phyloP scores from a whole-genome alignment of 768 basidiomycete species.

The Rhodocollybia butyracea region DNA sequence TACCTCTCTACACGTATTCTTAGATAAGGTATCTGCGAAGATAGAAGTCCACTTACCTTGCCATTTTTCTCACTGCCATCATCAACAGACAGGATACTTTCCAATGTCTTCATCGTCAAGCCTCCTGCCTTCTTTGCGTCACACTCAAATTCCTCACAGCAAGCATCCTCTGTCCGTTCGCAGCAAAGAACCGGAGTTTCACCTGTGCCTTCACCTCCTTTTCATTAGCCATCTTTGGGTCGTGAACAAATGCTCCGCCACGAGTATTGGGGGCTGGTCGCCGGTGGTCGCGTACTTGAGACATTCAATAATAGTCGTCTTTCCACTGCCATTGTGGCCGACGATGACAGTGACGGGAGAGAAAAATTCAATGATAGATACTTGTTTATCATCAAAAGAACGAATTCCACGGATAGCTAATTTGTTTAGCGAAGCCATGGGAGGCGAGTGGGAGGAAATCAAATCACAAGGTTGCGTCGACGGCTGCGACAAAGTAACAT shows the following conservation, averaged over 20 bases:
- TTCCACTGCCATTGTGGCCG: slow-evolving; percentile 97
- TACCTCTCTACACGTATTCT: slow-evolving; percentile 55
- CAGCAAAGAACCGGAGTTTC: slow-evolving; percentile 87
- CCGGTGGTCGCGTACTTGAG: slow-evolving; percentile 99
- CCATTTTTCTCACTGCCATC: slow-evolving; percentile 68
- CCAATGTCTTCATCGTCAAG: slow-evolving; percentile 96
- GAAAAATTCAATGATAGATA: slow-evolving; percentile 95
- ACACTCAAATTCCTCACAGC: slow-evolving; percentile 90
- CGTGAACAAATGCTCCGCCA: slow-evolving; percentile 98
- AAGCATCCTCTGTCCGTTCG: slow-evolving; percentile 87
- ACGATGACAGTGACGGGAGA: slow-evolving; percentile 97
- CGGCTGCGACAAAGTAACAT: neutral
- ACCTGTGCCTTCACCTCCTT: slow-evolving; percentile 99
- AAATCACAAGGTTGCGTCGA: neutral
- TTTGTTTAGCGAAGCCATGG: slow-evolving; percentile 87
- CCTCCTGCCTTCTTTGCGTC: slow-evolving; percentile 84
- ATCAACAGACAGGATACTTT: slow-evolving; percentile 79
- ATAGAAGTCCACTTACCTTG: slow-evolving; percentile 53
- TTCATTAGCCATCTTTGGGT: slow-evolving; percentile 99
- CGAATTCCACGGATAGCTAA: slow-evolving; percentile 93
- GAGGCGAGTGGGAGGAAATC: too few relatives aligned
- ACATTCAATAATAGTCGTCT: slow-evolving; percentile 99
- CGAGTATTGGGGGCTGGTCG: slow-evolving; percentile 97
- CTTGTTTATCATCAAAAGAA: slow-evolving; percentile 93
- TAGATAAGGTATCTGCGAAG: neutral